Conservation (phyloP, 768 basidiomycete genomes). For the Hericium rajendrae region DNA sequence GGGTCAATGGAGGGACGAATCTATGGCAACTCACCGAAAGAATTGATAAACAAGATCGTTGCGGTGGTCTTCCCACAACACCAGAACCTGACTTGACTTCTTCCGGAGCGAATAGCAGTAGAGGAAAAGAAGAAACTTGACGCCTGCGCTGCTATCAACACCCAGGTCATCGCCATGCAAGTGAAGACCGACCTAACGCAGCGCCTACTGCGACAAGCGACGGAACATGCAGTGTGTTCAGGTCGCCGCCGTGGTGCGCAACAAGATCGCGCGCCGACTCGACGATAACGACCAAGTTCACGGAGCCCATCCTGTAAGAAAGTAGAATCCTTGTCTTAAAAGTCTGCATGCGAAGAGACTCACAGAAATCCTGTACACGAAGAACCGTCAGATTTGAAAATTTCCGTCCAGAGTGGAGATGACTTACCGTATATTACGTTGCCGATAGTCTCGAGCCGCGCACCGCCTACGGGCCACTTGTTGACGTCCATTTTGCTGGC, state of each 20-base stretch:
- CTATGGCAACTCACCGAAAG: slow-evolving; percentile 42
- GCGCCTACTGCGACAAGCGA: slow-evolving; percentile 76
- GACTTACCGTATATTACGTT: slow-evolving; percentile 74
- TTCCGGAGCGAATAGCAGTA: slow-evolving; percentile 76
- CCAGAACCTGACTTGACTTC: slow-evolving; percentile 82
- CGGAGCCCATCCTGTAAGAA: slow-evolving; percentile 68
- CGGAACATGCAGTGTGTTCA: slow-evolving; percentile 64
- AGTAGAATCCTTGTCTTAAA: background rate
- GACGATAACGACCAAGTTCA: slow-evolving; percentile 86
- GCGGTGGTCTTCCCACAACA: slow-evolving; percentile 96
- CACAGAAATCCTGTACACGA: slow-evolving; percentile 38
- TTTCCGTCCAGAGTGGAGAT: background rate
- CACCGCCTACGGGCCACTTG: slow-evolving; percentile 89
- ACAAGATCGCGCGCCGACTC: slow-evolving; percentile 73
- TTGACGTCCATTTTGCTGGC: slow-evolving; percentile 62
- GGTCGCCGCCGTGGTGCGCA: slow-evolving; percentile 42
- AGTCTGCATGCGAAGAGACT: slow-evolving; percentile 2
- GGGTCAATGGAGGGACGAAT: background rate
- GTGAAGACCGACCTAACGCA: slow-evolving; percentile 55
- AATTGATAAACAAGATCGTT: slow-evolving; percentile 87
- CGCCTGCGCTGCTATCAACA: slow-evolving; percentile 33
- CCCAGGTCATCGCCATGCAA: background rate
- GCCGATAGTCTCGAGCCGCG: slow-evolving; percentile 83
- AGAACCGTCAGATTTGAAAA: slow-evolving; percentile 1
- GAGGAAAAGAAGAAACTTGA: slow-evolving; percentile 80